Evolutionary conservation across 768 basidiomycete species (phyloP).

Genomic region (Leccinum incarnatum): DNA sequence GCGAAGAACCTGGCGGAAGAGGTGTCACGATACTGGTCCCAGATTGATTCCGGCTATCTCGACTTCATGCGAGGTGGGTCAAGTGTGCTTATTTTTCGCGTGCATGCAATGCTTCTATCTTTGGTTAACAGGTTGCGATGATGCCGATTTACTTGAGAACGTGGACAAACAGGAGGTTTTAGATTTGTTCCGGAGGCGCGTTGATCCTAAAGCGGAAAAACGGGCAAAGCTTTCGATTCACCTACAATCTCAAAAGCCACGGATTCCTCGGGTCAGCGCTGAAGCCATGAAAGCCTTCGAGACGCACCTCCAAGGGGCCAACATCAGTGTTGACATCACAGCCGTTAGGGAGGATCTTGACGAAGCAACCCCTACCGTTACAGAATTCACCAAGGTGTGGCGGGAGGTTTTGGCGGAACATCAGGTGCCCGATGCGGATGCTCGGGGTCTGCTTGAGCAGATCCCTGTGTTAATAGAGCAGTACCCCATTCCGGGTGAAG

Average conservation of each 20-base stretch:
- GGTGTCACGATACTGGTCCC: conserved; percentile 58
- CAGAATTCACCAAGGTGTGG: conserved; percentile 69
- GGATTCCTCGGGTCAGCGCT: conserved; percentile 56
- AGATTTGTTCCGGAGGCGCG: conserved; percentile 60
- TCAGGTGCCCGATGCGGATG: conserved; percentile 40
- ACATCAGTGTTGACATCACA: conserved; percentile 48
- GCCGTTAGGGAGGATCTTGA: conserved; percentile 52
- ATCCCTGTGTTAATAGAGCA: conserved; percentile 57
- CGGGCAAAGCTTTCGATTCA: conserved; percentile 87
- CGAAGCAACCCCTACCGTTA: conserved; percentile 53
- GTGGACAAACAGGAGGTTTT: conserved; percentile 77
- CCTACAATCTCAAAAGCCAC: conserved; percentile 66
- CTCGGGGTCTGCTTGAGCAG: conserved; percentile 45
- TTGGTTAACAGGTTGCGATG: conserved; percentile 55
- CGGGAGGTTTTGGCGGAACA: conserved; percentile 38
- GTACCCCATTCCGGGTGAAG: conserved; percentile 55
- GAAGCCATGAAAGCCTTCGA: conserved; percentile 65
- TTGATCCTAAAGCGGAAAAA: conserved; percentile 64
- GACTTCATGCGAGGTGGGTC: conserved; percentile 84
- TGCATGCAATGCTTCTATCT: not conserved
- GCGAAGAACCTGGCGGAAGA: conserved; percentile 90
- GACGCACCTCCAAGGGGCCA: conserved; percentile 44
- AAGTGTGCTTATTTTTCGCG: not conserved
- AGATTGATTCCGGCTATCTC: conserved; percentile 75
- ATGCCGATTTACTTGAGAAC: conserved; percentile 59